Evolutionary conservation across 257 asterid species (phyloP).

Genomic region (Solanum microdontum): DNA sequence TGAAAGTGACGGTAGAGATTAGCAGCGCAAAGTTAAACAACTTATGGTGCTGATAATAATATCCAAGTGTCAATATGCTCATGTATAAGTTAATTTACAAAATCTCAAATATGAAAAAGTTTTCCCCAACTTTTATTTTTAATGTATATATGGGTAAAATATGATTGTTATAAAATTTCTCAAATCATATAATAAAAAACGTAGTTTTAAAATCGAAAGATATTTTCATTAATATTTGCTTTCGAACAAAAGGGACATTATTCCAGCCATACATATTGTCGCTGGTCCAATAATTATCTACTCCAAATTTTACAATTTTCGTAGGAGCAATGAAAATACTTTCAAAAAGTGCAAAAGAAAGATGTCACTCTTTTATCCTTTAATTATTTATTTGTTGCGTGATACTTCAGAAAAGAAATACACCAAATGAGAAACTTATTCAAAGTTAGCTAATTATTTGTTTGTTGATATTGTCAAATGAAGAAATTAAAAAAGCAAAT

Average conservation of each 20-base stretch:
- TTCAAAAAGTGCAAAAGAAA: background rate
- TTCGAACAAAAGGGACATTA: background rate
- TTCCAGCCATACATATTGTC: background rate
- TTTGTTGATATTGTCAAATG: background rate
- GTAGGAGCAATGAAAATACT: background rate
- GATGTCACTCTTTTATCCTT: background rate
- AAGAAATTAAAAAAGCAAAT: background rate
- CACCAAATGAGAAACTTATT: background rate
- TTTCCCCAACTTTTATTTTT: background rate
- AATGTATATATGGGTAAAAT: background rate
- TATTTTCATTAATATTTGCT: background rate
- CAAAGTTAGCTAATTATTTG: background rate
- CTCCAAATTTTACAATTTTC: background rate
- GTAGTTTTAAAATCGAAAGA: background rate
- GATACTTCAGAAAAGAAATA: background rate
- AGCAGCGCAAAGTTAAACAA: background rate
- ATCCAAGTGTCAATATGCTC: background rate
- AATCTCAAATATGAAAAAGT: background rate
- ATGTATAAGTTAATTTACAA: background rate
- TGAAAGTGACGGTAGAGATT: background rate
- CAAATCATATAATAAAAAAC: background rate
- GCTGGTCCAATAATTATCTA: background rate
- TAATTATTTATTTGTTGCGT: background rate
- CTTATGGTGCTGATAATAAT: background rate
- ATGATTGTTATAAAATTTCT: background rate